Evolutionary conservation across 2,329 filamentous ascomycete species (phyloP).

Genomic region (Colletotrichum melonis): DNA sequence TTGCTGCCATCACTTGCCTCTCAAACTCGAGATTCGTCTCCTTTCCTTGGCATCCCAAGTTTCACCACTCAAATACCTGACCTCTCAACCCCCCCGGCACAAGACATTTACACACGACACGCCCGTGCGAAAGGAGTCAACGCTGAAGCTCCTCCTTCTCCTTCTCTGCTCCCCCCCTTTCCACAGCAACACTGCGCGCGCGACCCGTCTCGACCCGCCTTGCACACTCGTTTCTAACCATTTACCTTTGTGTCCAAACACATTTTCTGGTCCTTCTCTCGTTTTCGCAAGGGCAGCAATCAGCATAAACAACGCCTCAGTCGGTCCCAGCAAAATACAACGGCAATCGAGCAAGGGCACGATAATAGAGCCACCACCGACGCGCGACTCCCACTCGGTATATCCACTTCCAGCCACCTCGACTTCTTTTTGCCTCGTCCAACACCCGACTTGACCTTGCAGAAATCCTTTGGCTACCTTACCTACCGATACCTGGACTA

Average conservation of each 20-base stretch:
- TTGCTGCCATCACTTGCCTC: constrained; percentile 1
- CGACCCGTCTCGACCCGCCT: constrained; percentile 19
- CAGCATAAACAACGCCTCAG: constrained; percentile 20
- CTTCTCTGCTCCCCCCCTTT: constrained; percentile 2
- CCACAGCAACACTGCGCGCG: neutral
- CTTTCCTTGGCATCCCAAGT: constrained; percentile 31
- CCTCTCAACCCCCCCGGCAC: neutral
- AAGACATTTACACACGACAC: constrained; percentile 5
- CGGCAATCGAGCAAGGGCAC: constrained; percentile 5
- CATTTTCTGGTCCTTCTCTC: neutral
- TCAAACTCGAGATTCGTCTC: constrained; percentile 21
- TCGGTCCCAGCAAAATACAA: constrained; percentile 3
- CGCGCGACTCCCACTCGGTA: constrained; percentile 23
- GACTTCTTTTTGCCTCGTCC: constrained; percentile 16
- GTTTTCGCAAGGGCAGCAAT: constrained; percentile 23
- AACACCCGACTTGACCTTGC: constrained; percentile 1
- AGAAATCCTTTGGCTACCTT: neutral
- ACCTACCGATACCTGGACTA: neutral
- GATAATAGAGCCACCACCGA: constrained; percentile 19
- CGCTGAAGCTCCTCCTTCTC: neutral
- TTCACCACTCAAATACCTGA: constrained; percentile 12
- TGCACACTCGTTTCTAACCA: constrained; percentile 17
- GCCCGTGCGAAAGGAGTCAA: constrained; percentile 14
- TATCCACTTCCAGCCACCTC: constrained; percentile 36
- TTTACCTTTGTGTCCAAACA: constrained; percentile 13